phyloP scores from a whole-genome alignment of 768 basidiomycete species.

The Lactarius sp. region DNA sequence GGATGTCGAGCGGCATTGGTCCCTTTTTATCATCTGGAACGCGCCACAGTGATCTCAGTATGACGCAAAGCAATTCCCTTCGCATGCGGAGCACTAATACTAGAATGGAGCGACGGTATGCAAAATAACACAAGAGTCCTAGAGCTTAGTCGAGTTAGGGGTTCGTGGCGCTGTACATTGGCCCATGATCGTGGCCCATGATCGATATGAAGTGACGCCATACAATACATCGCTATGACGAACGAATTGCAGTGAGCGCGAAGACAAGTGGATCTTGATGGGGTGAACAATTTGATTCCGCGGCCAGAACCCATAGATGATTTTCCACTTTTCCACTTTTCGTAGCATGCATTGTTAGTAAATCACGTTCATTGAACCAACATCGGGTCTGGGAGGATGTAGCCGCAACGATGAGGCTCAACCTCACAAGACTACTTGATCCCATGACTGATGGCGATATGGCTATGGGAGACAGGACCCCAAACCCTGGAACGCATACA shows the following conservation, averaged over 20 bases:
- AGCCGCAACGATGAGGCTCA: constrained; percentile 3
- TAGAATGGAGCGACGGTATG: not conserved
- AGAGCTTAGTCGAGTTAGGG: too few species aligned
- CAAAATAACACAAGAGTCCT: not conserved
- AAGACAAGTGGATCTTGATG: too few species aligned
- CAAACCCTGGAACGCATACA: constrained; percentile 14
- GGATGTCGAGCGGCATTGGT: not conserved
- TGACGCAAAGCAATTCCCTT: not conserved
- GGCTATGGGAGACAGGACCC: constrained; percentile 8
- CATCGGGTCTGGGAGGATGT: constrained; percentile 1
- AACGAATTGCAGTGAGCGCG: too few species aligned
- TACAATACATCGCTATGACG: too few species aligned
- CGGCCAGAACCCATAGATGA: too few species aligned
- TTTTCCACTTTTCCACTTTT: too few species aligned
- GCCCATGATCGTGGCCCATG: too few species aligned
- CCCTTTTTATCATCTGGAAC: not conserved
- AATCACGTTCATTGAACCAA: not conserved
- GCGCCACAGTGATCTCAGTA: constrained; percentile 2
- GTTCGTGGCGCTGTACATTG: too few species aligned
- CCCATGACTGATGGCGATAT: not conserved
- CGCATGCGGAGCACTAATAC: not conserved
- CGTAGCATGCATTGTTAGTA: too few species aligned
- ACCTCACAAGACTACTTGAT: not conserved
- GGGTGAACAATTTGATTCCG: too few species aligned
- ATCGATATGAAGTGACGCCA: too few species aligned